phyloP scores from a whole-genome alignment of 2,329 filamentous ascomycete species.

The Ophiostoma piceae region DNA sequence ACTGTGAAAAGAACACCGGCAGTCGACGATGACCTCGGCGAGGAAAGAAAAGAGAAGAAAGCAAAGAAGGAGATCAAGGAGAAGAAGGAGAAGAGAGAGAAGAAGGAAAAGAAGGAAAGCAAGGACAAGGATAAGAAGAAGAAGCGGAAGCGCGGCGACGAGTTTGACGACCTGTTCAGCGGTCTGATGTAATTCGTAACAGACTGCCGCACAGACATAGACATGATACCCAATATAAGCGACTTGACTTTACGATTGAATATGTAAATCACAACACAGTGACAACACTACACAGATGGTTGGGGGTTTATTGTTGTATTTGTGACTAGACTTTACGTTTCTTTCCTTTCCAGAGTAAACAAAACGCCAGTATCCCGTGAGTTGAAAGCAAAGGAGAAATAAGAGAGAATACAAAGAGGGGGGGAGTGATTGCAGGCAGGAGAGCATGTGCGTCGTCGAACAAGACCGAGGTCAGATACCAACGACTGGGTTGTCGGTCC shows the following conservation, averaged over 20 bases:
- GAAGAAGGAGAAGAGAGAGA: constrained; percentile 21
- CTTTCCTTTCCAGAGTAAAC: constrained; percentile 12
- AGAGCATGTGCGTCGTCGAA: background rate
- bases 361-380: constrained; percentile 13
- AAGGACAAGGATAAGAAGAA: constrained; percentile 33
- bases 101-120: constrained; percentile 19
- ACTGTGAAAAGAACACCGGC: background rate
- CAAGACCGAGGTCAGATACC: background rate
- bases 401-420: background rate
- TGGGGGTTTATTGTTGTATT: background rate
- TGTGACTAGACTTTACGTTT: constrained; percentile 12
- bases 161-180: constrained; percentile 67
- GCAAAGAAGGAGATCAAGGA: background rate
- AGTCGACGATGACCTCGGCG: background rate
- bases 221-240: constrained; percentile 21
- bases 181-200: constrained; percentile 43
- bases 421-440: background rate
- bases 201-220: constrained; percentile 20
- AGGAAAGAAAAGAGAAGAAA: background rate
- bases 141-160: constrained; percentile 44
- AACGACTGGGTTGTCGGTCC: background rate
- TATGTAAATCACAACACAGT: background rate
- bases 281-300: background rate
- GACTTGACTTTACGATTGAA: background rate
- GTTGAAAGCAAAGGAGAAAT: background rate